Evolutionary conservation across 805 yeast genomes (phyloP).

Genomic region (Cyberlindnera maclurae): DNA sequence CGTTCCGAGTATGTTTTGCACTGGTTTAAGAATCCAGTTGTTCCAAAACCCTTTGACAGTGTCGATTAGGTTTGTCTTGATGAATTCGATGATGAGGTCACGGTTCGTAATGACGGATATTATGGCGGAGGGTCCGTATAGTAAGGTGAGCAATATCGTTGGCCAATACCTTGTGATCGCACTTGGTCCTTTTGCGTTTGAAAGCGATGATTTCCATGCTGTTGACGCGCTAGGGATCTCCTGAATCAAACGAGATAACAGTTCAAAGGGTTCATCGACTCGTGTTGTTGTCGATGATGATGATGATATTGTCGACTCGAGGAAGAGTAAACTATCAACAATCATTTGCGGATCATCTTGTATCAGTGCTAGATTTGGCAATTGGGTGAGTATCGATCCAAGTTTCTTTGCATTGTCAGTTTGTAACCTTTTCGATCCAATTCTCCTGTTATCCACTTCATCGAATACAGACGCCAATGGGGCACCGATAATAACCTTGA

Average conservation of each 20-base stretch:
- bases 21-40: slow-evolving; percentile 82
- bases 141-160: slow-evolving; percentile 29
- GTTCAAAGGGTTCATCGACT: background rate
- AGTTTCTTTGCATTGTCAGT: slow-evolving; percentile 27
- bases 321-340: background rate
- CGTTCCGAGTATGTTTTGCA: slow-evolving; percentile 63
- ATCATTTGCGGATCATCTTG: background rate
- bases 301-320: background rate
- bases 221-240: background rate
- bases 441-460: slow-evolving; percentile 23
- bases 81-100: slow-evolving; percentile 47
- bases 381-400: slow-evolving; percentile 29
- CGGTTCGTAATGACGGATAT: slow-evolving; percentile 42
- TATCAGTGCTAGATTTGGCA: slow-evolving; percentile 22
- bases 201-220: background rate
- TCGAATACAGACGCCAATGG: slow-evolving; percentile 30
- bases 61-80: slow-evolving; percentile 51
- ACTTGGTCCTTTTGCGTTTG: slow-evolving; percentile 29
- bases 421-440: slow-evolving; percentile 18
- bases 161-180: slow-evolving; percentile 62
- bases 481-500: slow-evolving; percentile 27
- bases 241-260: background rate
- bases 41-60: slow-evolving; percentile 58
- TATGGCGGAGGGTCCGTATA: slow-evolving; percentile 50
- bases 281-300: background rate